Evolutionary conservation across 2,329 filamentous ascomycete genomes (phyloP).

Genomic region (Verticillium tricorpus): DNA sequence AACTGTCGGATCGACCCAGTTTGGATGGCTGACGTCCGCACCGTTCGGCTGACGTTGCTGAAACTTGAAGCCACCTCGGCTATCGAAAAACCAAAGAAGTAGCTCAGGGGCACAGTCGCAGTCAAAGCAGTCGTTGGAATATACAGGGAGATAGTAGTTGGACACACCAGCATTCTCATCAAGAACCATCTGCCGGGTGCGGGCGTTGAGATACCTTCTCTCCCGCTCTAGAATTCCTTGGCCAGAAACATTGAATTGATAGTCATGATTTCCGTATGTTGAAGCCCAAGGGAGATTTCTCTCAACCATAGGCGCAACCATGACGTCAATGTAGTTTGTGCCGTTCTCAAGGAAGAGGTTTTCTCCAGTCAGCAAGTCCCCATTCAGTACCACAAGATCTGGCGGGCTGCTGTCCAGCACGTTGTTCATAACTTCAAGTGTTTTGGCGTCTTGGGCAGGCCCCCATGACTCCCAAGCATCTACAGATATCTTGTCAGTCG

Average conservation of each 20-base stretch:
- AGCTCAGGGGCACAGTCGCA: slow-evolving; percentile 29
- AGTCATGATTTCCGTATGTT: slow-evolving; percentile 59
- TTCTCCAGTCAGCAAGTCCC: slow-evolving; percentile 53
- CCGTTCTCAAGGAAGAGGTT: slow-evolving; percentile 37
- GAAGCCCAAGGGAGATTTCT: slow-evolving; percentile 47
- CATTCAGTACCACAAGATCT: slow-evolving; percentile 50
- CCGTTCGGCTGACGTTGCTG: slow-evolving; percentile 26
- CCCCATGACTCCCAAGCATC: slow-evolving; percentile 27
- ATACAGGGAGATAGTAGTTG: slow-evolving; percentile 43
- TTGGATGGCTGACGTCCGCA: slow-evolving; percentile 17
- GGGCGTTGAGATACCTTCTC: slow-evolving; percentile 27
- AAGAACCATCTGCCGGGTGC: slow-evolving; percentile 34
- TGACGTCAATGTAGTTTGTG: slow-evolving; percentile 41
- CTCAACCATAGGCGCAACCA: slow-evolving; percentile 42
- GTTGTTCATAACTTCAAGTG: slow-evolving; percentile 27
- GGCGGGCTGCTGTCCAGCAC: slow-evolving; percentile 22
- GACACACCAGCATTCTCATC: slow-evolving; percentile 31
- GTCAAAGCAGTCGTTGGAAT: slow-evolving; percentile 25
- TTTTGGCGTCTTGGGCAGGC: slow-evolving; percentile 29
- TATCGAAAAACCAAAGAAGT: slow-evolving; percentile 70
- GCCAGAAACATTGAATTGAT: slow-evolving; percentile 49
- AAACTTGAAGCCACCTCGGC: slow-evolving; percentile 50
- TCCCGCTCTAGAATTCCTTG: slow-evolving; percentile 33
- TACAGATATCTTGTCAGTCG: not conserved
- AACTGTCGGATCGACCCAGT: slow-evolving; percentile 41